Conservation (phyloP, 2,329 filamentous ascomycete species). For the Coniochaeta sp. region DNA sequence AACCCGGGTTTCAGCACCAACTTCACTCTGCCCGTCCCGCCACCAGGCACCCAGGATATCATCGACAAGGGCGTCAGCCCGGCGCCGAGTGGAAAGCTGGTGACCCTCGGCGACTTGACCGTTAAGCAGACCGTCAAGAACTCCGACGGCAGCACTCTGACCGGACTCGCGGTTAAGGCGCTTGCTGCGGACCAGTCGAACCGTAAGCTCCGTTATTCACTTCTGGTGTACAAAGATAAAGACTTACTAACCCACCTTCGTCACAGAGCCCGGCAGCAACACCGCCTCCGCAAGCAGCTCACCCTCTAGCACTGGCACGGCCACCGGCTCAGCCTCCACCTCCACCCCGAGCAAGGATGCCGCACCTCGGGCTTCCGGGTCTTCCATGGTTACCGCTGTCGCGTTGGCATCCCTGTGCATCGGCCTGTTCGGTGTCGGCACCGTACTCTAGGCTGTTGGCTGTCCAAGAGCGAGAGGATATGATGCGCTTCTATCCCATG, state of each 20-base stretch:
- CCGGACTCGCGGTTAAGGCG: slow-evolving; percentile 38
- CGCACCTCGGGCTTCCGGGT: slow-evolving; percentile 4
- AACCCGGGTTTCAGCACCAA: slow-evolving; percentile 63
- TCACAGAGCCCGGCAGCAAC: slow-evolving; percentile 14
- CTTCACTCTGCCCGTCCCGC: slow-evolving; percentile 68
- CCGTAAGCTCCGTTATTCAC: slow-evolving; percentile 14
- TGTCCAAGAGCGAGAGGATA: background rate
- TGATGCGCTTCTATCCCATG: background rate
- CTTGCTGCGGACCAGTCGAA: slow-evolving; percentile 38
- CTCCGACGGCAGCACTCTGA: slow-evolving; percentile 52
- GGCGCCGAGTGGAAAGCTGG: slow-evolving; percentile 58
- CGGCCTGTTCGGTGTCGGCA: slow-evolving; percentile 6
- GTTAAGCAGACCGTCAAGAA: slow-evolving; percentile 56
- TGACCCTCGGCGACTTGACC: slow-evolving; percentile 47
- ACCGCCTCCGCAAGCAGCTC: slow-evolving; percentile 6
- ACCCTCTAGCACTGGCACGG: slow-evolving; percentile 4
- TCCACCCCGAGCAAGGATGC: slow-evolving; percentile 10
- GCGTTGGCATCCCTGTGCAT: slow-evolving; percentile 9
- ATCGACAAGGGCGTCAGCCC: slow-evolving; percentile 69
- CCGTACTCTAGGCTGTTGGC: background rate
- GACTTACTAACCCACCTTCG: background rate
- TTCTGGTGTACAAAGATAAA: background rate
- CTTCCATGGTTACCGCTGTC: slow-evolving; percentile 12
- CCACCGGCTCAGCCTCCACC: background rate
- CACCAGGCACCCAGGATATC: slow-evolving; percentile 60